Conservation (phyloP, 2,329 filamentous ascomycete genomes). For the Fusarium sp. region DNA sequence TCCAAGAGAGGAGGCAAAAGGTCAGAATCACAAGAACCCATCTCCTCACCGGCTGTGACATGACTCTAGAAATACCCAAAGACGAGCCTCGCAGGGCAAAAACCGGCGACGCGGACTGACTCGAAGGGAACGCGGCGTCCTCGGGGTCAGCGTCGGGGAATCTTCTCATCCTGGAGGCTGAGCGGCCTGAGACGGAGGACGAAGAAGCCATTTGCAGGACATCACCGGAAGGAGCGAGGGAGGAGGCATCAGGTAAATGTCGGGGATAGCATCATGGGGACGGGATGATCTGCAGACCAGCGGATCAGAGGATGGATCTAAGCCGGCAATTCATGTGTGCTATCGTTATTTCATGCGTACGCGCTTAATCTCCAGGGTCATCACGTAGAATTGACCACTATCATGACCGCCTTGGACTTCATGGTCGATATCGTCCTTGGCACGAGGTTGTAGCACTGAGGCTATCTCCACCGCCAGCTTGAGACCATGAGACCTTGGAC, state of each 20-base stretch:
- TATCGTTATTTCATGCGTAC: not conserved
- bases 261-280: not conserved
- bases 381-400: not conserved
- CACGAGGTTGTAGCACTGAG: not conserved
- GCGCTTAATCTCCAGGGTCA: not conserved
- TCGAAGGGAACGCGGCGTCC: conserved; percentile 24
- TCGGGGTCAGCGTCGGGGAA: conserved; percentile 8
- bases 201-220: conserved; percentile 35
- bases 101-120: not conserved
- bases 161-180: conserved; percentile 32
- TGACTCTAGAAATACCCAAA: not conserved
- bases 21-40: not conserved
- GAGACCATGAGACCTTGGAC: not conserved
- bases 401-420: not conserved
- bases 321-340: not conserved
- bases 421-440: not conserved
- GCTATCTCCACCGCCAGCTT: not conserved
- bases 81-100: conserved; percentile 7
- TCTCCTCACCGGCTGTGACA: conserved; percentile 9
- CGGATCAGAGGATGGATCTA: not conserved
- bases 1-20: conserved; percentile 26
- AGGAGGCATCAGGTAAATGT: not conserved
- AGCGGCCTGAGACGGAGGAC: conserved; percentile 20
- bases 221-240: not conserved
- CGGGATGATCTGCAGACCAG: not conserved